These are phyloP conservation scores for Auricularia heimuer DNA, from an alignment of 768 basidiomycete species.

Conservation along the genomic window DNA sequence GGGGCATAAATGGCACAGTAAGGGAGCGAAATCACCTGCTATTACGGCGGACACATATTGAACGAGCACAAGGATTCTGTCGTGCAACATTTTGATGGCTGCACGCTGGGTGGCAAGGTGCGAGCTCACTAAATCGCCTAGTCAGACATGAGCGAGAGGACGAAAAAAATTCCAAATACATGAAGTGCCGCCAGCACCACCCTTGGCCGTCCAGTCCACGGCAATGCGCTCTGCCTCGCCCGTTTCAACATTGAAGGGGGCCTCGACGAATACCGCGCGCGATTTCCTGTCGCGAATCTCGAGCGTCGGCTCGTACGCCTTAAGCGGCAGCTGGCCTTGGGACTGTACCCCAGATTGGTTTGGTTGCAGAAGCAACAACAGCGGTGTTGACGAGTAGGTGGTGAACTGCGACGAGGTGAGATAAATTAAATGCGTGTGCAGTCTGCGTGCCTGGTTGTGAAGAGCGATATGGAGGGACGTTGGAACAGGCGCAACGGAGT, in stretches of 20 bases:
- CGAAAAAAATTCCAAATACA: conserved; percentile 29
- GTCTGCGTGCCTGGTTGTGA: conserved; percentile 63
- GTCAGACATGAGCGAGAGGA: conserved; percentile 3
- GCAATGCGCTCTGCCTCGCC: conserved; percentile 98
- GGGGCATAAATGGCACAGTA: neutral
- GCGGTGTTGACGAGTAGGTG: conserved; percentile 75
- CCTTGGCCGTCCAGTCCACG: conserved; percentile 88
- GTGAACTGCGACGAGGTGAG: conserved; percentile 49
- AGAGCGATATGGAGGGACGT: conserved; percentile 67
- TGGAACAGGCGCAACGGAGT: conserved; percentile 73
- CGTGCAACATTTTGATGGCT: conserved; percentile 93
- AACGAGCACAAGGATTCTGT: conserved; percentile 78
- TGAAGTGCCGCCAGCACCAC: conserved; percentile 72
- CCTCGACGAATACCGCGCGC: conserved; percentile 74
- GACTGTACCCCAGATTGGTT: neutral
- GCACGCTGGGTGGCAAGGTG: conserved; percentile 87
- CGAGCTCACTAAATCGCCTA: conserved; percentile 58
- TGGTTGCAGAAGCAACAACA: conserved; percentile 71
- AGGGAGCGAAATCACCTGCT: conserved; percentile 39
- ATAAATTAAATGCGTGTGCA: conserved; percentile 7
- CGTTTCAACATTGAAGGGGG: conserved; percentile 83
- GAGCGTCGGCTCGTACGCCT: conserved; percentile 86
- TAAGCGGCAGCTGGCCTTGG: conserved; percentile 54
- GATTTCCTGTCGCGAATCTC: conserved; percentile 74
- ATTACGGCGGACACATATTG: conserved; percentile 74